Evolutionary conservation across 331 rosid species (phyloP).

Genomic region (Rosa hybrid): DNA sequence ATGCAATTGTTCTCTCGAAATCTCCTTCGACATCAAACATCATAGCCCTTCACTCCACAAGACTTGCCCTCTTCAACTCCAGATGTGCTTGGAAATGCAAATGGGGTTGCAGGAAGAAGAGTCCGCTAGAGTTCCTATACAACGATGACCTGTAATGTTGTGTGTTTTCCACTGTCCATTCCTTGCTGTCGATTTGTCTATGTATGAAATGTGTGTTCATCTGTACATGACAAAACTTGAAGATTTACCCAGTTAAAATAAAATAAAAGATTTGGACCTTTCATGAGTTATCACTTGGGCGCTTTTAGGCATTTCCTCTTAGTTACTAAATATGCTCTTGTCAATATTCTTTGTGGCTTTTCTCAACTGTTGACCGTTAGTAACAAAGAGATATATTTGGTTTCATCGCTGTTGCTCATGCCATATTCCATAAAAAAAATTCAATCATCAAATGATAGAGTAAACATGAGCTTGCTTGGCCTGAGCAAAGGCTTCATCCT

Average conservation of each 20-base stretch:
- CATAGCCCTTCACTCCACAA: constrained; percentile 65
- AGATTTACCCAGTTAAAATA: not conserved
- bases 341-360: not conserved
- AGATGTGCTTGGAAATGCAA: constrained; percentile 68
- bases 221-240: constrained; percentile 2
- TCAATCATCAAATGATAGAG: not conserved
- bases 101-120: constrained; percentile 87
- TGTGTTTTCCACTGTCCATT: not conserved
- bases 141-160: constrained; percentile 43
- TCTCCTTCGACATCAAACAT: constrained; percentile 68
- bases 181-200: not conserved
- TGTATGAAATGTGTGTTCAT: not conserved
- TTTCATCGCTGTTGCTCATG: not conserved
- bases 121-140: constrained; percentile 31
- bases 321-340: not conserved
- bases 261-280: not conserved
- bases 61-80: constrained; percentile 65
- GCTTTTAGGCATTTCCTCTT: not conserved
- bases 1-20: constrained; percentile 74
- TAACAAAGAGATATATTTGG: not conserved
- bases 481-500: not conserved
- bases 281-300: not conserved
- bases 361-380: not conserved
- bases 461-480: not conserved
- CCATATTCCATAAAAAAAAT: not conserved